These are phyloP conservation scores for Leccinum arenicola DNA, from an alignment of 768 basidiomycete species.

Conservation along the genomic window DNA sequence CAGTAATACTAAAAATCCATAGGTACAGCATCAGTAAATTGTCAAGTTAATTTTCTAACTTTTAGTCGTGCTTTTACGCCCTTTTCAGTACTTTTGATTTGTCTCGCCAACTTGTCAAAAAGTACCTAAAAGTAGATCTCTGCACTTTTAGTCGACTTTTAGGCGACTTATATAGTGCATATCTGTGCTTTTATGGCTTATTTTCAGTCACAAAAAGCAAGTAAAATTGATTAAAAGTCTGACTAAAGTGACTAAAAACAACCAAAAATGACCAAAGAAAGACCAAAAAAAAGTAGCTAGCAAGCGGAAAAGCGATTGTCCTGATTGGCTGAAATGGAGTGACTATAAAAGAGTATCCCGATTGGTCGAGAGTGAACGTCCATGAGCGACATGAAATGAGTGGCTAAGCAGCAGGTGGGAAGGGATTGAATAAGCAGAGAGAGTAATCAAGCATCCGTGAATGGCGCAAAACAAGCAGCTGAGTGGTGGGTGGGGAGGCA, in stretches of 20 bases:
- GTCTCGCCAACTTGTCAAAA: neutral
- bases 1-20: too few relatives aligned
- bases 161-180: neutral
- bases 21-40: slow-evolving; percentile 25
- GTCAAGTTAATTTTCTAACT: neutral
- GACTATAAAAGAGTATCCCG: too few relatives aligned
- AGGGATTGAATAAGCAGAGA: neutral
- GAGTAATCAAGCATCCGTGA: too few relatives aligned
- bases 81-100: neutral
- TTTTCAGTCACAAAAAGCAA: neutral
- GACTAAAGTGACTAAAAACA: neutral
- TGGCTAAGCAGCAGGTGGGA: neutral
- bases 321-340: neutral
- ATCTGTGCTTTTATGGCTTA: neutral
- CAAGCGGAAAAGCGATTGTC: neutral
- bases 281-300: neutral
- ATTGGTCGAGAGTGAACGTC: neutral
- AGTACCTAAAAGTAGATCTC: neutral
- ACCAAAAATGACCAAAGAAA: too few relatives aligned
- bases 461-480: too few relatives aligned
- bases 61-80: neutral
- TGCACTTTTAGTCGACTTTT: neutral
- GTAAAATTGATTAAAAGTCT: neutral
- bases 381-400: neutral
- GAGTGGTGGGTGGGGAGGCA: too few relatives aligned